Percentiles rank a stretch among this genome's conserved stretches.
These are phyloP conservation scores for Asterella californica DNA, from an alignment of 225 moss, liverwort and hornwort species.

Conservation along the genomic window DNA sequence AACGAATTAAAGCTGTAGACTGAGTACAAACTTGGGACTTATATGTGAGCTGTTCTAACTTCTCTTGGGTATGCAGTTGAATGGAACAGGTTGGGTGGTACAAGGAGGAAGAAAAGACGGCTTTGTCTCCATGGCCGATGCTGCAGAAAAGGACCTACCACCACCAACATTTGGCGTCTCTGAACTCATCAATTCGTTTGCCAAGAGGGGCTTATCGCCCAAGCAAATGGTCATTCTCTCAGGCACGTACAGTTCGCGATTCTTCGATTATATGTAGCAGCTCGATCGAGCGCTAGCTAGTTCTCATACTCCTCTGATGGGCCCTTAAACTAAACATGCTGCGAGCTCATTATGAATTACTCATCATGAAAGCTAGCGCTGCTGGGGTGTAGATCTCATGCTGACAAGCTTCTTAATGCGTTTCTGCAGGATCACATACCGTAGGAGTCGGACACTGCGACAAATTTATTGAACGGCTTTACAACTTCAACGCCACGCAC, in stretches of 20 bases:
- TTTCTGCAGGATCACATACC: background rate
- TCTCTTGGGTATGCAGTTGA: background rate
- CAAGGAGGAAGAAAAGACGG: slow-evolving; percentile 11
- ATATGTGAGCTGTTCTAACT: too few species aligned
- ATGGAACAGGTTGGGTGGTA: background rate
- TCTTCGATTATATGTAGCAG: too few species aligned
- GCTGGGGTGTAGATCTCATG: too few species aligned
- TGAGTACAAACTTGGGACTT: too few species aligned
- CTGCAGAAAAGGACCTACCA: background rate
- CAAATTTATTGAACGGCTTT: background rate
- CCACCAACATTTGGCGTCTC: background rate
- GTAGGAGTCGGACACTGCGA: background rate
- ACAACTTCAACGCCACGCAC: background rate
- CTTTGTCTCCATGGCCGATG: background rate
- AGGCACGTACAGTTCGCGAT: too few species aligned
- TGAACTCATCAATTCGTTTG: background rate
- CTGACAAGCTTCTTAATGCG: background rate
- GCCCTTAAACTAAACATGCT: too few species aligned
- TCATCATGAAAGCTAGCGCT: too few species aligned
- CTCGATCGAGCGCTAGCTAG: too few species aligned
- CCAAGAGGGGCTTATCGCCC: background rate
- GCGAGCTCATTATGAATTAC: background rate
- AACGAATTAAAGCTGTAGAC: too few species aligned
- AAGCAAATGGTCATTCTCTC: slow-evolving; percentile 2
- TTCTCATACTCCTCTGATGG: too few species aligned